These are phyloP conservation scores for Aspergillus aculeatus DNA, from an alignment of 2,329 filamentous ascomycete genomes.

Conservation along the genomic window DNA sequence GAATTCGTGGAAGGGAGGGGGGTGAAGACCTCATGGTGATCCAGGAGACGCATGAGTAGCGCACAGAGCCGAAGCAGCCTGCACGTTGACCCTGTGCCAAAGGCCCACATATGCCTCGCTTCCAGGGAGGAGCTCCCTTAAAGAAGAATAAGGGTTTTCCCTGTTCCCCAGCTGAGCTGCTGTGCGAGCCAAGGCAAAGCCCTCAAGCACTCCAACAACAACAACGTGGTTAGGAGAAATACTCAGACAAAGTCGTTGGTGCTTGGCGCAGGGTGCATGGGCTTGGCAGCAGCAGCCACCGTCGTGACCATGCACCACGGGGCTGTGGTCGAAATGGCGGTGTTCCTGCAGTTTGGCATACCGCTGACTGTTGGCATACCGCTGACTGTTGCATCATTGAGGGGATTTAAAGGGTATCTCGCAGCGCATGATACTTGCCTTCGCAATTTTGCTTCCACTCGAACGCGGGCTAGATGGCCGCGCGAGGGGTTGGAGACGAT, in stretches of 20 bases:
- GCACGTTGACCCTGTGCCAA: conserved; percentile 1
- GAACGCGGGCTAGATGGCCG: not conserved
- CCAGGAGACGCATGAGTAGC: not conserved
- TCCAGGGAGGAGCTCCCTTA: not conserved
- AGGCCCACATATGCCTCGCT: conserved; percentile 3
- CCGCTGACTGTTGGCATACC: conserved; percentile 7
- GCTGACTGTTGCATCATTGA: not conserved
- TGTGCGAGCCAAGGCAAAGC: conserved; percentile 10
- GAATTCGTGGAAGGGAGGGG: not conserved
- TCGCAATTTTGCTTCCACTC: not conserved
- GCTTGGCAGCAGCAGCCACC: conserved; percentile 20
- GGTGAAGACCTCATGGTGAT: not conserved
- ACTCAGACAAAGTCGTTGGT: conserved; percentile 15
- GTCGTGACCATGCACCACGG: conserved; percentile 5
- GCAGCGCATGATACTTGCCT: conserved; percentile 1
- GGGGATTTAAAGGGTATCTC: conserved; percentile 7
- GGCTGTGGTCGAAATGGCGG: conserved; percentile 18
- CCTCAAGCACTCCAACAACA: conserved; percentile 16
- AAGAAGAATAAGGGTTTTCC: not conserved
- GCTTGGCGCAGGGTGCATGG: conserved; percentile 20
- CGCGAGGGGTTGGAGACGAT: not conserved
- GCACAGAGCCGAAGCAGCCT: not conserved
- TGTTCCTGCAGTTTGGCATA: conserved; percentile 22
- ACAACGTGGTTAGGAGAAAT: conserved; percentile 24
- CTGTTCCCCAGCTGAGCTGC: conserved; percentile 1